phyloP scores from a whole-genome alignment of 331 rosid species.

The Malus hybrid region DNA sequence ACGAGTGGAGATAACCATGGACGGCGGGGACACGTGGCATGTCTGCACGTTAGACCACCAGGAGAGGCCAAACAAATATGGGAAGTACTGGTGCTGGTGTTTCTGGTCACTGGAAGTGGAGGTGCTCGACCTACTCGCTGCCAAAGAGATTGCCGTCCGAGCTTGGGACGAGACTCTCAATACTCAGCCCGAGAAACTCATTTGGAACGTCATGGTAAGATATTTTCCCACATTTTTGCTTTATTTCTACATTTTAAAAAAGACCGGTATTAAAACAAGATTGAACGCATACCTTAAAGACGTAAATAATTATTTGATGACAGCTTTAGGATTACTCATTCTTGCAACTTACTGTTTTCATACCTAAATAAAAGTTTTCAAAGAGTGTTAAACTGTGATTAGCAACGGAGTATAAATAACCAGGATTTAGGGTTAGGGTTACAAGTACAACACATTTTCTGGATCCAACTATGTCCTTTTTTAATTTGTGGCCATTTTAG shows the following conservation, averaged over 20 bases:
- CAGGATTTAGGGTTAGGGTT: not conserved
- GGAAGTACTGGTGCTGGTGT: constrained; percentile 95
- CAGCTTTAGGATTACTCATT: too few relatives aligned
- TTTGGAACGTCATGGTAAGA: constrained; percentile 80
- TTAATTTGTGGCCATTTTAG: not conserved
- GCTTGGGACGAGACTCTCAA: constrained; percentile 87
- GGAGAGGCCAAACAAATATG: constrained; percentile 66
- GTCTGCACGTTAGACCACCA: constrained; percentile 54
- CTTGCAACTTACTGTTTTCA: too few relatives aligned
- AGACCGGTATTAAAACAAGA: too few relatives aligned
- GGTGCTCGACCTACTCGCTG: constrained; percentile 49
- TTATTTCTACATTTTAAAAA: not conserved
- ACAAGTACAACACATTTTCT: not conserved
- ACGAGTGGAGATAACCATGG: constrained; percentile 80
- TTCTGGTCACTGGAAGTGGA: constrained; percentile 85
- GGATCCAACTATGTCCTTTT: not conserved
- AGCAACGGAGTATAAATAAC: too few relatives aligned
- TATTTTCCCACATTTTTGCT: not conserved
- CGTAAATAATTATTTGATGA: too few relatives aligned
- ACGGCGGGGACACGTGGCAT: constrained; percentile 77
- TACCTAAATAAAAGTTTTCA: too few relatives aligned
- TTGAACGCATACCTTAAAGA: not conserved
- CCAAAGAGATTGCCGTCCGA: constrained; percentile 73
- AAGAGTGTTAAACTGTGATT: not conserved
- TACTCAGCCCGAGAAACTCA: constrained; percentile 91